Conservation (phyloP, 805 yeast genomes). For the Ogataea henricii region DNA sequence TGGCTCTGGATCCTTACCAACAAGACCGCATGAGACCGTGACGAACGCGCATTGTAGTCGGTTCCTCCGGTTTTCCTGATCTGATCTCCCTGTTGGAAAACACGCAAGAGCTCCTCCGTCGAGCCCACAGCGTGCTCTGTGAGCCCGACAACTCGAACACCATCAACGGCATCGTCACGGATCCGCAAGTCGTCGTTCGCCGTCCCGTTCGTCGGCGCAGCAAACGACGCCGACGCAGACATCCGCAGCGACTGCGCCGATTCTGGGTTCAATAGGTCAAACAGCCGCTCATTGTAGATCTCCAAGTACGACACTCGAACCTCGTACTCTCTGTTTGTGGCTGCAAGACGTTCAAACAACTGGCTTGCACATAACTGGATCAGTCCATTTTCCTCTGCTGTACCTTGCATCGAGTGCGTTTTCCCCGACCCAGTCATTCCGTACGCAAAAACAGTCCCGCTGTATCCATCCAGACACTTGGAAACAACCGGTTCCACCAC, state of each 20-base stretch:
- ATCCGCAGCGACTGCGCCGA: constrained; percentile 25
- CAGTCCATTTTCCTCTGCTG: constrained; percentile 62
- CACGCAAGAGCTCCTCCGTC: constrained; percentile 59
- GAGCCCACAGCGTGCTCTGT: constrained; percentile 58
- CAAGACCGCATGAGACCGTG: constrained; percentile 90
- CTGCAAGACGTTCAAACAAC: constrained; percentile 51
- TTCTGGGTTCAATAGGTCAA: constrained; percentile 62
- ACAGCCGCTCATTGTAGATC: constrained; percentile 84
- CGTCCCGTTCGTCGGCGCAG: constrained; percentile 2
- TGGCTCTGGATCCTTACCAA: constrained; percentile 58
- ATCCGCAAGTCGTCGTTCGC: constrained; percentile 60
- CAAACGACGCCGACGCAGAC: constrained; percentile 11
- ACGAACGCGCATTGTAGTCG: constrained; percentile 82
- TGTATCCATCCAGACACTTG: constrained; percentile 70
- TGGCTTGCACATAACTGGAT: constrained; percentile 66
- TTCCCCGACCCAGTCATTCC: constrained; percentile 96
- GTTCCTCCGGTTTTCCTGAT: constrained; percentile 84
- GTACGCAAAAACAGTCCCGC: constrained; percentile 89
- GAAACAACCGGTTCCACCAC: constrained; percentile 55
- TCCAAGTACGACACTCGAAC: constrained; percentile 76
- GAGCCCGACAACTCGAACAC: constrained; percentile 76
- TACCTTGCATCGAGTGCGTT: constrained; percentile 84
- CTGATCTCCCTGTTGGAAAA: constrained; percentile 69
- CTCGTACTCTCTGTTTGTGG: constrained; percentile 37
- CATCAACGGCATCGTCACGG: constrained; percentile 72